Conservation (phyloP, 225 moss, liverwort and hornwort genomes). For the Physcomitrium patens region DNA sequence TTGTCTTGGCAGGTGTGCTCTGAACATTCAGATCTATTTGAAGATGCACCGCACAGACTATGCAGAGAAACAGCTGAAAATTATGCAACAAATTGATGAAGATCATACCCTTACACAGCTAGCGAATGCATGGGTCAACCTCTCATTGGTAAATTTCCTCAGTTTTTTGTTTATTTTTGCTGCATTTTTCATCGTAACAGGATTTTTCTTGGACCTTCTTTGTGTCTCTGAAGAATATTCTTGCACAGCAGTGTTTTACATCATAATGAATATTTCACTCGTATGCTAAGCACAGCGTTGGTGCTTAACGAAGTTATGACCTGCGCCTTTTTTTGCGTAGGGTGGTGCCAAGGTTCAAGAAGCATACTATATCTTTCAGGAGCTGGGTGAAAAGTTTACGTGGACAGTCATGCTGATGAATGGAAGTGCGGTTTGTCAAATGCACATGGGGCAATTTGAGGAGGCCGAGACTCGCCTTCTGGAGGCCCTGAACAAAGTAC, state of each 20-base stretch:
- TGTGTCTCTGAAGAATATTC: too few relatives aligned
- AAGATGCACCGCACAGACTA: constrained; percentile 77
- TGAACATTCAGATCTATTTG: constrained; percentile 79
- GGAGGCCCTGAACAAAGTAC: constrained; percentile 80
- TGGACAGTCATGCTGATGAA: constrained; percentile 80
- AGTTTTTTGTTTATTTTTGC: neutral
- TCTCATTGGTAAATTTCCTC: constrained; percentile 54
- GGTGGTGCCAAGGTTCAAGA: constrained; percentile 85
- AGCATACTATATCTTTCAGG: constrained; percentile 82
- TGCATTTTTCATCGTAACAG: too few relatives aligned
- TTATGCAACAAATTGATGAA: constrained; percentile 83
- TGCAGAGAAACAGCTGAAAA: constrained; percentile 75
- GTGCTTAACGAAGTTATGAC: neutral
- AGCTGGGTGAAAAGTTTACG: constrained; percentile 79
- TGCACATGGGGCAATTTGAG: constrained; percentile 81
- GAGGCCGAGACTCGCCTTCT: constrained; percentile 68
- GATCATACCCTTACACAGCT: constrained; percentile 83
- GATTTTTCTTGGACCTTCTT: too few relatives aligned
- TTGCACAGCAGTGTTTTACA: too few relatives aligned
- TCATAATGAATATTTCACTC: too few relatives aligned
- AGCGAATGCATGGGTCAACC: constrained; percentile 82
- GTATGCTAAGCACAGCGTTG: too few relatives aligned
- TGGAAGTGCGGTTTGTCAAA: constrained; percentile 80
- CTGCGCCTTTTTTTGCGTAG: constrained; percentile 24
- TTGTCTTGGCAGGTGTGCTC: constrained; percentile 54